These are phyloP conservation scores for Candida argentea DNA, from an alignment of 805 yeast species.

Conservation along the genomic window DNA sequence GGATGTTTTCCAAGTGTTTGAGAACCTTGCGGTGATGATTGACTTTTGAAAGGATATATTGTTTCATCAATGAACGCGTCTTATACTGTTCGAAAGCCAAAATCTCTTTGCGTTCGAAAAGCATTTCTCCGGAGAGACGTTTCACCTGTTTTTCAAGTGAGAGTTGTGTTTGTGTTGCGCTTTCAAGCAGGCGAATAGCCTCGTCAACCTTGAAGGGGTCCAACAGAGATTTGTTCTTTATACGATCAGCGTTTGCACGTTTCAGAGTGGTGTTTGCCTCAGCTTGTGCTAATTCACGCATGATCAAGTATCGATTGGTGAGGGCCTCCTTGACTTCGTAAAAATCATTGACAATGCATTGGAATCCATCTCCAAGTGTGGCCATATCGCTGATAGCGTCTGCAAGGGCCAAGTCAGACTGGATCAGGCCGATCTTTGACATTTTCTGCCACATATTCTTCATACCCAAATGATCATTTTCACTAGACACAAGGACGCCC, in stretches of 20 bases:
- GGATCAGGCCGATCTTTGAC: constrained; percentile 53
- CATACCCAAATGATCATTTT: constrained; percentile 56
- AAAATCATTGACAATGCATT: constrained; percentile 58
- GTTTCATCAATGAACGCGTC: constrained; percentile 44
- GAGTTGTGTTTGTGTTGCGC: constrained; percentile 67
- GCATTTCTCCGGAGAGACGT: constrained; percentile 78
- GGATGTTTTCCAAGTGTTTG: constrained; percentile 58
- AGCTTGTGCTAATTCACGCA: constrained; percentile 80
- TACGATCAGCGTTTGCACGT: constrained; percentile 61
- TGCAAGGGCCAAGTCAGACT: constrained; percentile 69
- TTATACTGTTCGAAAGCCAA: constrained; percentile 47
- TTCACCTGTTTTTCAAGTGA: constrained; percentile 68
- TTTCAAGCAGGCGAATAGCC: constrained; percentile 70
- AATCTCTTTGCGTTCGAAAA: constrained; percentile 58
- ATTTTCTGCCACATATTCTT: constrained; percentile 68
- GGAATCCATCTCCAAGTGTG: constrained; percentile 65
- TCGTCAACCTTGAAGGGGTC: constrained; percentile 89
- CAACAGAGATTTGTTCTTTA: constrained; percentile 62
- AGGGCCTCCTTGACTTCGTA: constrained; percentile 85
- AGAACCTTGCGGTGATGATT: constrained; percentile 81
- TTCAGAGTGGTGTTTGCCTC: constrained; percentile 62
- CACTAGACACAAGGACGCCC: constrained; percentile 30
- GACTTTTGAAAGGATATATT: constrained; percentile 58
- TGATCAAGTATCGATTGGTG: constrained; percentile 83
- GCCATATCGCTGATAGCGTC: constrained; percentile 67